Percentiles rank a stretch among this genome's conserved stretches.
These are phyloP conservation scores for Lasiodiplodia sp. DNA, from an alignment of 2,329 filamentous ascomycete species.

Conservation along the genomic window DNA sequence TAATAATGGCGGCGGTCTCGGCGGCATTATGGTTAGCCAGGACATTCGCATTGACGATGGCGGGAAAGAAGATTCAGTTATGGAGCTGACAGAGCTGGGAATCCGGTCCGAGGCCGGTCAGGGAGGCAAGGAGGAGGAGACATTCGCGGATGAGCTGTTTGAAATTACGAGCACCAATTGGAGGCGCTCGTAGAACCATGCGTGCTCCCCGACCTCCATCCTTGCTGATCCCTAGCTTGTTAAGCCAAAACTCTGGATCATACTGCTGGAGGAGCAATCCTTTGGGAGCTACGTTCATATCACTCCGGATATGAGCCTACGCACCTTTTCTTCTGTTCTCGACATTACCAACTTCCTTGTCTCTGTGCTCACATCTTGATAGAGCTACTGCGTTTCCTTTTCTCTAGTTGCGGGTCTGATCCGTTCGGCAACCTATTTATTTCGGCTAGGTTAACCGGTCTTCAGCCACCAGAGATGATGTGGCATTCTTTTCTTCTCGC, in stretches of 20 bases:
- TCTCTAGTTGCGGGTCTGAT: background rate
- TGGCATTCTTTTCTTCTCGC: background rate
- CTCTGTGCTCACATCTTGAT: background rate
- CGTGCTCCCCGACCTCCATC: background rate
- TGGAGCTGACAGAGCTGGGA: slow-evolving; percentile 45
- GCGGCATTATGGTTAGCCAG: slow-evolving; percentile 49
- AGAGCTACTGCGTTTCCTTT: background rate
- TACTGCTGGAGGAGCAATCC: background rate
- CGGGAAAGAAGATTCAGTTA: slow-evolving; percentile 32
- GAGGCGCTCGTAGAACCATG: slow-evolving; percentile 19
- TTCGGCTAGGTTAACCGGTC: background rate
- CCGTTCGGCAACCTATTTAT: background rate
- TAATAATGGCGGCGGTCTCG: slow-evolving; percentile 36
- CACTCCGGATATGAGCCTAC: background rate
- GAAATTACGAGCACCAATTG: slow-evolving; percentile 40
- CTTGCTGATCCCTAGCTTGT: background rate
- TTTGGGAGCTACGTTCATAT: background rate
- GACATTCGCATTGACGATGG: slow-evolving; percentile 41
- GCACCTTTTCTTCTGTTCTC: background rate
- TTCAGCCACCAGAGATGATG: background rate
- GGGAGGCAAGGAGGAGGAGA: slow-evolving; percentile 50
- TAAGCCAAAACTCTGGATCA: no score
- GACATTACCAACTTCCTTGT: background rate
- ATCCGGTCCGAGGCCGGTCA: slow-evolving; percentile 42
- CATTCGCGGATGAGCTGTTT: slow-evolving; percentile 49